These are phyloP conservation scores for Nakataea oryzae DNA, from an alignment of 2,329 filamentous ascomycete genomes.

Conservation along the genomic window DNA sequence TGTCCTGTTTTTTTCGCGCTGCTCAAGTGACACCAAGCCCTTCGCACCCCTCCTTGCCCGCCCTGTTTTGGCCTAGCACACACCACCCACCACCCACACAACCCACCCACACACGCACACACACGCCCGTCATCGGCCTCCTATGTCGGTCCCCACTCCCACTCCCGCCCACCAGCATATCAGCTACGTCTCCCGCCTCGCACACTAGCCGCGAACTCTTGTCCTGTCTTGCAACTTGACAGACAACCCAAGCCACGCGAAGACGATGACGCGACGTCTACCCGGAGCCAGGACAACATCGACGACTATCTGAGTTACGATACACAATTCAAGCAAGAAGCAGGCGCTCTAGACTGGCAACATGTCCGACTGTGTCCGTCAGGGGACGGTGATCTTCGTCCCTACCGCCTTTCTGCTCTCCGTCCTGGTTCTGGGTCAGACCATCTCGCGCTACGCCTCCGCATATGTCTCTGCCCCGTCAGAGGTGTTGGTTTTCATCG, in stretches of 20 bases:
- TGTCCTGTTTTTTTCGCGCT: neutral
- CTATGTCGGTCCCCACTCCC: neutral
- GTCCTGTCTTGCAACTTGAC: neutral
- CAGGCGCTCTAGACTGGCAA: constrained; percentile 7
- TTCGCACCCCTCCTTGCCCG: neutral
- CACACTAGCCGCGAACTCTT: neutral
- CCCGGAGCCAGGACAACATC: neutral
- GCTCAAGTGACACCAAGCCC: neutral
- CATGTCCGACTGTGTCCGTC: constrained; percentile 41
- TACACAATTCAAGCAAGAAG: neutral
- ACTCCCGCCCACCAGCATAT: neutral
- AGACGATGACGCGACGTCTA: neutral
- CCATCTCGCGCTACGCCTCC: constrained; percentile 37
- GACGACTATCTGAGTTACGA: neutral
- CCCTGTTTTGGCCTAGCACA: neutral
- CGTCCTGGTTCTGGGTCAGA: constrained; percentile 41
- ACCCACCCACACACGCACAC: too few species aligned
- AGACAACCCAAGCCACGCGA: neutral
- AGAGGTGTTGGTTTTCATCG: constrained; percentile 47
- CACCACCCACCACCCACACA: too few species aligned
- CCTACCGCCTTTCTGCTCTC: constrained; percentile 48
- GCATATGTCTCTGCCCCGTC: constrained; percentile 48
- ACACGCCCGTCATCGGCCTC: neutral
- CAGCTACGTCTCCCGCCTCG: neutral
- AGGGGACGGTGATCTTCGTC: constrained; percentile 48